A percentile compares a stretch with the other conserved stretches of the same genome.
phyloP scores from a whole-genome alignment of 1,284 basidiomycete genomes.

The Trametes pubescens region DNA sequence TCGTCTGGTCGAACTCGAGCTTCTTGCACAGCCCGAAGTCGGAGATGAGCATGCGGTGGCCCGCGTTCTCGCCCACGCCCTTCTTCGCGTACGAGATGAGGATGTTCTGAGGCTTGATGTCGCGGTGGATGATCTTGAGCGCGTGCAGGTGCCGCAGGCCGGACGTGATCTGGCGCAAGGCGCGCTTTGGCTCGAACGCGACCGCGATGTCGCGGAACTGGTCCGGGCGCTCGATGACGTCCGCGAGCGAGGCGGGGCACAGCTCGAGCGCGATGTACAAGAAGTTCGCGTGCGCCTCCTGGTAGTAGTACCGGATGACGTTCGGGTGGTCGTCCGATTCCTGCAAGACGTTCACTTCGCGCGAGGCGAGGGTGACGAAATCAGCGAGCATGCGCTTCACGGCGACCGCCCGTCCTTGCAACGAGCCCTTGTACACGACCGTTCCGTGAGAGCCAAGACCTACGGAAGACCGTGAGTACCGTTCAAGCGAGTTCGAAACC shows the following conservation, averaged over 20 bases:
- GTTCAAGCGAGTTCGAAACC: not conserved
- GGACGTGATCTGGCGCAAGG: conserved; percentile 86
- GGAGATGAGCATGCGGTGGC: conserved; percentile 90
- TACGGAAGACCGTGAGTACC: conserved; percentile 41
- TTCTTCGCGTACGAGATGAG: conserved; percentile 82
- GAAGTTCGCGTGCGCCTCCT: conserved; percentile 93
- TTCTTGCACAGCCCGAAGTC: conserved; percentile 96
- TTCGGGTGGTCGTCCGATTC: conserved; percentile 99
- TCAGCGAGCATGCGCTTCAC: conserved; percentile 96
- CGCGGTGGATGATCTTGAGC: conserved; percentile 96
- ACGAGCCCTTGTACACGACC: conserved; percentile 91
- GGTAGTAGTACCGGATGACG: conserved; percentile 98
- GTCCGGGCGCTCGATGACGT: conserved; percentile 88
- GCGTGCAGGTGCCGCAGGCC: conserved; percentile 93
- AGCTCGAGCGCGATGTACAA: conserved; percentile 97
- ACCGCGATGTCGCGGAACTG: conserved; percentile 73
- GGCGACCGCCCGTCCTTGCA: conserved; percentile 95
- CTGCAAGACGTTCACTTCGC: conserved; percentile 94
- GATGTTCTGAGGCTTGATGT: conserved; percentile 99
- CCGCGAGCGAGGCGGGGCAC: conserved; percentile 94
- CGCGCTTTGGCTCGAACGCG: conserved; percentile 87
- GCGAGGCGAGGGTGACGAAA: conserved; percentile 93
- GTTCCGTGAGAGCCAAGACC: conserved; percentile 98
- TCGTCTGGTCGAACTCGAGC: conserved; percentile 92
- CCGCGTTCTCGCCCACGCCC: conserved; percentile 54